Evolutionary conservation across 1,139 yeast genomes (phyloP).

Genomic region (Yamadazyma triangularis): DNA sequence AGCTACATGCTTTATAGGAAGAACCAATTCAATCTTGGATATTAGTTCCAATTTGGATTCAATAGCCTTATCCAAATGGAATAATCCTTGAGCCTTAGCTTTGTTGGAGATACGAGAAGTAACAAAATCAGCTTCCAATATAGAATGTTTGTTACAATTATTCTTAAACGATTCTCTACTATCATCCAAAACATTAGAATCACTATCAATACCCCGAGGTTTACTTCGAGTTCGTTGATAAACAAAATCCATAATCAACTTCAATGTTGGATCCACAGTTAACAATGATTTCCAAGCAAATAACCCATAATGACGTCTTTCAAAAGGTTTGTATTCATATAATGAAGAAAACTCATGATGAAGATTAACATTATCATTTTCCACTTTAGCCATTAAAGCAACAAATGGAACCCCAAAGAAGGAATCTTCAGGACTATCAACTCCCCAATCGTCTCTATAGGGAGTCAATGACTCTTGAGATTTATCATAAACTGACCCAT

Average conservation of each 20-base stretch:
- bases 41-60: conserved; percentile 13
- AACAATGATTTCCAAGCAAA: conserved; percentile 32
- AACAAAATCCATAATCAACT: neutral
- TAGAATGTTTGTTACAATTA: too few relatives aligned
- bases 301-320: conserved; percentile 26
- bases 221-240: neutral
- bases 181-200: neutral
- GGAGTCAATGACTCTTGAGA: too few relatives aligned
- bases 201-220: neutral
- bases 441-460: too few relatives aligned
- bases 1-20: conserved; percentile 38
- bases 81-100: neutral
- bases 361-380: neutral
- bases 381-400: neutral
- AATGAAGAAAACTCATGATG: neutral
- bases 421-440: neutral
- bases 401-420: neutral
- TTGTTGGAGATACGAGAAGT: neutral
- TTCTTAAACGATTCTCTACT: neutral
- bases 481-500: too few relatives aligned
- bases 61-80: neutral
- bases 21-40: conserved; percentile 28
- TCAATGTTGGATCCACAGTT: conserved; percentile 18
- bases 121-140: neutral
- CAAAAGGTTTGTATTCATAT: neutral